These are phyloP conservation scores for Penicillium crystallinum DNA, from an alignment of 495 filamentous ascomycete genomes.

Conservation along the genomic window DNA sequence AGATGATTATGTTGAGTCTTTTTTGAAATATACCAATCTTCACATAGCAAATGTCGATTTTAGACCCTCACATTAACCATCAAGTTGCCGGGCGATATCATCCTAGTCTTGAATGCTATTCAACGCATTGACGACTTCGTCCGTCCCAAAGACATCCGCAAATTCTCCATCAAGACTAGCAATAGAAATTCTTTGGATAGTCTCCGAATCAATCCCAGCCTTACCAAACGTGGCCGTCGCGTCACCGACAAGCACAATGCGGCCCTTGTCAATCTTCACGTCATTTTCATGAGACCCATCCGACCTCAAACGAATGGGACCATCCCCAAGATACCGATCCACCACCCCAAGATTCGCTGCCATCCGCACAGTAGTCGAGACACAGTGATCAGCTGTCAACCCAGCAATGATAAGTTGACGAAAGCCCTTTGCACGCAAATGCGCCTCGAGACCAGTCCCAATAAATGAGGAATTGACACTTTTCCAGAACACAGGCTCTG, in stretches of 20 bases:
- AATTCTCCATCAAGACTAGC: slow-evolving; percentile 47
- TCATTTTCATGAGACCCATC: slow-evolving; percentile 23
- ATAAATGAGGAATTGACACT: slow-evolving; percentile 46
- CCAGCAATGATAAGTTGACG: slow-evolving; percentile 40
- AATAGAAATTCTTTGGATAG: slow-evolving; percentile 41
- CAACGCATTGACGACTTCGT: slow-evolving; percentile 32
- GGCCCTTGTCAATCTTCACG: slow-evolving; percentile 28
- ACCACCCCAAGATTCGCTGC: slow-evolving; percentile 45
- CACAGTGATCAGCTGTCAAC: slow-evolving; percentile 48
- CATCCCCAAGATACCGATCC: slow-evolving; percentile 20
- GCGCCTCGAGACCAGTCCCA: slow-evolving; percentile 38
- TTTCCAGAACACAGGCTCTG: slow-evolving; percentile 43
- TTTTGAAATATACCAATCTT: too few relatives aligned
- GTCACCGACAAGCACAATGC: slow-evolving; percentile 43
- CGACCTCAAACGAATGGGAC: slow-evolving; percentile 10
- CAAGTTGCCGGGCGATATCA: too few relatives aligned
- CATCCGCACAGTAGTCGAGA: slow-evolving; percentile 47
- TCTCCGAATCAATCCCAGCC: slow-evolving; percentile 41
- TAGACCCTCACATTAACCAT: too few relatives aligned
- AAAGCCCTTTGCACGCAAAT: slow-evolving; percentile 30
- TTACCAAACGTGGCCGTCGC: slow-evolving; percentile 46
- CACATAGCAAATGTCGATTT: too few relatives aligned
- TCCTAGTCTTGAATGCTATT: slow-evolving; percentile 3
- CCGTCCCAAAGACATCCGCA: slow-evolving; percentile 36
- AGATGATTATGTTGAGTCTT: too few relatives aligned